Conservation (phyloP, 75 land plant genomes). For the Larix kaempferi region DNA sequence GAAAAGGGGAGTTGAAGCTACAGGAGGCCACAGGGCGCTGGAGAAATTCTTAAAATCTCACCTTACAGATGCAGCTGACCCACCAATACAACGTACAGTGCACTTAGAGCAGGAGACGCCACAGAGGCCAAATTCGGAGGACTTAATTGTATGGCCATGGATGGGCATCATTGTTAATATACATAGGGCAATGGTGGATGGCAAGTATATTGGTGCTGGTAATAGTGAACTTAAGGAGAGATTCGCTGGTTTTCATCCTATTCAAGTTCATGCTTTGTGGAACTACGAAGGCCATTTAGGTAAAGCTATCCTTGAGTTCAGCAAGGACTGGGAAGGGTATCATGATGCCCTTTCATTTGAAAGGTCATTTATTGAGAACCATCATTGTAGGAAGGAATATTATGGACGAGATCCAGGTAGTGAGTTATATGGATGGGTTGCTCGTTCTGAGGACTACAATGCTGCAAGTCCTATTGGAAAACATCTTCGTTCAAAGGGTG, state of each 20-base stretch:
- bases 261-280: slow-evolving; percentile 54
- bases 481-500: slow-evolving; percentile 43
- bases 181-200: slow-evolving; percentile 41
- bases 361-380: slow-evolving; percentile 43
- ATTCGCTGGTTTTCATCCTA: slow-evolving; percentile 42
- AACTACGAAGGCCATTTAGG: slow-evolving; percentile 59
- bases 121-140: slow-evolving; percentile 29
- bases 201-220: slow-evolving; percentile 53
- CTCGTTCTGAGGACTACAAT: slow-evolving; percentile 61
- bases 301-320: slow-evolving; percentile 63
- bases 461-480: slow-evolving; percentile 34
- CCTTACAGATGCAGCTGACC: slow-evolving; percentile 13
- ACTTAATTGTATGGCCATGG: slow-evolving; percentile 78
- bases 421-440: slow-evolving; percentile 77
- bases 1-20: slow-evolving; percentile 45
- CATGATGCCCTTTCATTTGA: slow-evolving; percentile 73
- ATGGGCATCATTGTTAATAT: slow-evolving; percentile 67
- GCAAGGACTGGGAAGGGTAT: slow-evolving; percentile 62
- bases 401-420: slow-evolving; percentile 4
- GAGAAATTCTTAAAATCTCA: slow-evolving; percentile 37
- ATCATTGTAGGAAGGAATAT: slow-evolving; percentile 54
- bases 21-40: slow-evolving; percentile 62
- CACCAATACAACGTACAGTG: slow-evolving; percentile 16
- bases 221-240: slow-evolving; percentile 50
- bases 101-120: slow-evolving; percentile 21